phyloP scores from a whole-genome alignment of 495 filamentous ascomycete species.

The Clavariopsis aquatica region DNA sequence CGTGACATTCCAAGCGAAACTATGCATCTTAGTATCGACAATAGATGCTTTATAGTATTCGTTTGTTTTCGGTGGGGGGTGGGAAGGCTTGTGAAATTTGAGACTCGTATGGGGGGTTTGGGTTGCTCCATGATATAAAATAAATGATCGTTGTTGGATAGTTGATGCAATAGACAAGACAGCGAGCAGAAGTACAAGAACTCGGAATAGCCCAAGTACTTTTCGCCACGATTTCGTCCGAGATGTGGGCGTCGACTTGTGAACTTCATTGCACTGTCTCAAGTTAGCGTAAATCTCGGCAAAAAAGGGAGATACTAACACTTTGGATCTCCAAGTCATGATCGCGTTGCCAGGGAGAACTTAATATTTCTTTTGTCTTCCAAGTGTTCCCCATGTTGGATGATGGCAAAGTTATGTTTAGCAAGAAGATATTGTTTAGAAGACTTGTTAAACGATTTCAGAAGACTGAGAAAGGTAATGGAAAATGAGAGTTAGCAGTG shows the following conservation, averaged over 20 bases:
- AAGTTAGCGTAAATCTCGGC: constrained; percentile 8
- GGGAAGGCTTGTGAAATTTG: not conserved
- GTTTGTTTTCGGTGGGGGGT: not conserved
- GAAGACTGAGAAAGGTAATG: too few species aligned
- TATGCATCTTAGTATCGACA: constrained; percentile 4
- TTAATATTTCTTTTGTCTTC: not conserved
- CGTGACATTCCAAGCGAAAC: constrained; percentile 19
- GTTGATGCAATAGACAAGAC: not conserved
- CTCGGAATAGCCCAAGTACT: not conserved
- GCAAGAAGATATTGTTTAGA: too few species aligned
- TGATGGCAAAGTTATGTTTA: too few species aligned
- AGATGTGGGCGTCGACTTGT: not conserved
- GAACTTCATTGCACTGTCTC: not conserved
- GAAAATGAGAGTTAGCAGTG: too few species aligned
- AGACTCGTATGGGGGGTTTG: not conserved
- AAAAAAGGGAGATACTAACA: constrained; percentile 8
- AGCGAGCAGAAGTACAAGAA: not conserved
- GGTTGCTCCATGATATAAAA: not conserved
- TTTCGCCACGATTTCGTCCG: not conserved
- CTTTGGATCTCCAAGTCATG: constrained; percentile 12
- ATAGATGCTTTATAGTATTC: constrained; percentile 4
- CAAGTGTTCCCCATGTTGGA: not conserved
- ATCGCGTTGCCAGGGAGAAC: not conserved
- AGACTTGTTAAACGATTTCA: too few species aligned
- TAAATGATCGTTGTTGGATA: not conserved